Evolutionary conservation across 1,139 yeast genomes (phyloP), one percentile per base, ranked within the genome.

Genomic region (Casaregolazyma suthepensis): DNA sequence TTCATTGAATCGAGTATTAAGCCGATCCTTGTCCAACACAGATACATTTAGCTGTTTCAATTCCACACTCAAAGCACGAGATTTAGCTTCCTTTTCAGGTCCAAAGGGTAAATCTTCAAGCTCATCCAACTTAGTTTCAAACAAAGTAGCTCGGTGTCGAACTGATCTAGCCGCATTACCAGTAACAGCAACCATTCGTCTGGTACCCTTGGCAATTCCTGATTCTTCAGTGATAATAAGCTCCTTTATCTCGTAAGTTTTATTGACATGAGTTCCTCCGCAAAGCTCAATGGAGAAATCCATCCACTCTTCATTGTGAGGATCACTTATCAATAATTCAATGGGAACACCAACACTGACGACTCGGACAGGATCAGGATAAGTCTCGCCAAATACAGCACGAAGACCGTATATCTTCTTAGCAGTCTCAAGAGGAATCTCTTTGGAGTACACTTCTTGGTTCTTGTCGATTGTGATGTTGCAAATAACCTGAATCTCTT

Each of bases 291-390:
- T 78, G 3, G 97, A 88, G 63, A 80, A 76, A 52, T 80, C 75
- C 62, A 72, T 73, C 98, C 99, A 93, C 65, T 87, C 80, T 52
- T 74, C 74, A 66, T 80, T 86, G 29, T 73, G 61, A 61, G 98
- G 96, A 62, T 84, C 76, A 10, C 78, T 75, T 59, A 91, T 69
- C 61, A 93, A 75, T 5, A 87, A 94, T 22, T 87, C 93, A 50
- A 94, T 88, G 48, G 96, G 82, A 46, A 81, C 86, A 67, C 99
- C 99, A 65, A 94, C 87, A 42, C 96, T 87, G 53, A 93, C 97
- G 62, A 93, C 99, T 70, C 99, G 83, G 38, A 93, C 99, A 48
- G 99, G 99, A 67, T 93, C 98, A 43, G 99, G 99, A 68, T 93
- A 93, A 3, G 96, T 89, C 76, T 93, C 99, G 64, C 99, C 99